Base-by-base conservation (phyloP, 495 filamentous ascomycete species). In the Jackrogersella multiformis region DNA sequence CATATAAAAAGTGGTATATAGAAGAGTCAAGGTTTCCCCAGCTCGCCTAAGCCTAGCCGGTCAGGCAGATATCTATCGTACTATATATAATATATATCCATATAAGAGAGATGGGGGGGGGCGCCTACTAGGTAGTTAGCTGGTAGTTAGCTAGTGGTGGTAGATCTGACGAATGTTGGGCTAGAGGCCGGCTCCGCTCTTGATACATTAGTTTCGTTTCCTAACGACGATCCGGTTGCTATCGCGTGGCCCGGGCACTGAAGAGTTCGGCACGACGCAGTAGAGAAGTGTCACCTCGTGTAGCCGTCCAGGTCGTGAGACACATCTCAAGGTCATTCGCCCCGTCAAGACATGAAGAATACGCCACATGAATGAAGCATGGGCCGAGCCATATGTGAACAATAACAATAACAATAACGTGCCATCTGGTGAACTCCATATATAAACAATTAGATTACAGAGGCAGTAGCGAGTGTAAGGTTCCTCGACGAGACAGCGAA, bases 381-480 rank as follows among this genome's bases (percentile, higher is more conserved):
- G 4, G 48, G 9, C 16, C 15, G 13, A 30, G 24, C 12, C 24
- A 44, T 23, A 18, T 38, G 1, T 48, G 18, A 53, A 18, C 18
- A 32, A 24, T 38, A 1, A 35, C 9, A 53, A 18, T 20, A 21
- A n/a, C 4, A 51, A 34, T 46, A 7, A n/a, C 3, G 2, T 36
- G 32, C 10, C 32, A n/a, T 38, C 45, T 5, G 26, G 18, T 30
- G 49, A 53, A 23, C 16, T 2, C 30, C 48, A 30, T 30, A 30
- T 63, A 60, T 56, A 41, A 56, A 71, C 63, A 63, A 68, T 71
- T 67, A 71, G 58, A 68, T 71, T 71, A 71, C 68, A 71, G 52
- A 71, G 68, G 68, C 68, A 71, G 68, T 60, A 71, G 68, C 68
- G 68, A 71, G 53, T 62, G 68, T 71, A 57, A 16, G 55, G 16